phyloP scores from a whole-genome alignment of 768 basidiomycete genomes.

The Pisolithus albus region DNA sequence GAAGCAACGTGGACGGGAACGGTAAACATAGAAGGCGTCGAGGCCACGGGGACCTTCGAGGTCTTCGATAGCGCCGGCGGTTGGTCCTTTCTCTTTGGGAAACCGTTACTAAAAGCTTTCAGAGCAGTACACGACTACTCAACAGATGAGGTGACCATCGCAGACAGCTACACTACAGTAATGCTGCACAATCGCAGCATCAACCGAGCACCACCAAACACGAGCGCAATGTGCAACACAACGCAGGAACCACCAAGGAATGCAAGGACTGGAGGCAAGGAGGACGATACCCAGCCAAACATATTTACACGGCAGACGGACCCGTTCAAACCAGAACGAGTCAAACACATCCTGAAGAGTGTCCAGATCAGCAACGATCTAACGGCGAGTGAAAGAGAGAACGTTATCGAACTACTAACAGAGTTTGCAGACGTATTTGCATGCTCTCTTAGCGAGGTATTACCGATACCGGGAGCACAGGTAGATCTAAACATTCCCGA shows the following conservation, averaged over 20 bases:
- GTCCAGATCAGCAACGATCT: slow-evolving; percentile 30
- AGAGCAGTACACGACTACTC: slow-evolving; percentile 18
- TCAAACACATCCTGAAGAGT: slow-evolving; percentile 11
- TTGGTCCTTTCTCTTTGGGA: too few relatives aligned
- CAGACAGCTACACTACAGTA: neutral
- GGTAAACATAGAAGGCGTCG: too few relatives aligned
- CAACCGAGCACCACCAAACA: neutral
- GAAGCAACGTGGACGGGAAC: too few relatives aligned
- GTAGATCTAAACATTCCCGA: slow-evolving; percentile 1
- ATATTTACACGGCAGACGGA: neutral
- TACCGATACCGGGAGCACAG: slow-evolving; percentile 8
- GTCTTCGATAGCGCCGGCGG: too few relatives aligned
- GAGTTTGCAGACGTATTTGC: slow-evolving; percentile 36
- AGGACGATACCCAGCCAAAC: neutral
- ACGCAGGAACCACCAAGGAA: neutral
- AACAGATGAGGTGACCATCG: slow-evolving; percentile 3
- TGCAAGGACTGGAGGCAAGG: neutral
- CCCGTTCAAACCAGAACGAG: slow-evolving; percentile 4
- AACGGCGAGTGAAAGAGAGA: slow-evolving; percentile 11
- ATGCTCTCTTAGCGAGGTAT: slow-evolving; percentile 33
- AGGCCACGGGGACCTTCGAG: too few relatives aligned
- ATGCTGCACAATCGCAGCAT: neutral
- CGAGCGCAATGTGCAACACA: neutral
- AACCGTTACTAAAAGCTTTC: too few relatives aligned
- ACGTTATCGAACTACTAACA: slow-evolving; percentile 16